Percentiles rank a stretch among this genome's conserved stretches.
phyloP scores from a whole-genome alignment of 257 asterid species.

The Solanum clarkiae region DNA sequence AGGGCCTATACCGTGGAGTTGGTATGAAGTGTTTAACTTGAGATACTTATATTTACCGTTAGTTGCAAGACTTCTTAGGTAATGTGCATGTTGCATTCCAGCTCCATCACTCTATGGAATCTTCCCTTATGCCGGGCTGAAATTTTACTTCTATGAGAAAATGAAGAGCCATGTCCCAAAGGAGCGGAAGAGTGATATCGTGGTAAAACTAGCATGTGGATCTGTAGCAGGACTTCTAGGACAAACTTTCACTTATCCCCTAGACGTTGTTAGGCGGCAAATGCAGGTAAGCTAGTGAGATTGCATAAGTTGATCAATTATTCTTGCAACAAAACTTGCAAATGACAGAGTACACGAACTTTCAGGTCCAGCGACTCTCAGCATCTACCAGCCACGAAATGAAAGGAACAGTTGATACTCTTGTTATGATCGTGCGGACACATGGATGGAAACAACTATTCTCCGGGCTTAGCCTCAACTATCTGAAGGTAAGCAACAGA shows the following conservation, averaged over 20 bases:
- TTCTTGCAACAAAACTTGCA: background rate
- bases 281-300: slow-evolving; percentile 65
- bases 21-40: slow-evolving; percentile 32
- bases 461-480: slow-evolving; percentile 95
- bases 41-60: background rate
- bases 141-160: slow-evolving; percentile 86
- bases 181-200: slow-evolving; percentile 54
- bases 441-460: slow-evolving; percentile 88
- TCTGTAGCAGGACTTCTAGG: slow-evolving; percentile 90
- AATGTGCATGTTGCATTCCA: slow-evolving; percentile 11
- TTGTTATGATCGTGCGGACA: slow-evolving; percentile 35
- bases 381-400: slow-evolving; percentile 23
- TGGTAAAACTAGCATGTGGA: slow-evolving; percentile 82
- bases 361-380: slow-evolving; percentile 66
- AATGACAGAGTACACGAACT: background rate
- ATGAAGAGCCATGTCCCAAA: slow-evolving; percentile 78
- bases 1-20: slow-evolving; percentile 86
- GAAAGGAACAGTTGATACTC: slow-evolving; percentile 58
- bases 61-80: background rate
- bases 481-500: slow-evolving; percentile 50
- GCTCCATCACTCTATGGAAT: slow-evolving; percentile 93
- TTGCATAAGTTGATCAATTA: background rate
- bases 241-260: slow-evolving; percentile 93
- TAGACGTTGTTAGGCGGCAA: slow-evolving; percentile 86
- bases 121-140: slow-evolving; percentile 89